Evolutionary conservation across 176 grass and related monocot genomes (phyloP).

Genomic region (Triticum dicoccoides): DNA sequence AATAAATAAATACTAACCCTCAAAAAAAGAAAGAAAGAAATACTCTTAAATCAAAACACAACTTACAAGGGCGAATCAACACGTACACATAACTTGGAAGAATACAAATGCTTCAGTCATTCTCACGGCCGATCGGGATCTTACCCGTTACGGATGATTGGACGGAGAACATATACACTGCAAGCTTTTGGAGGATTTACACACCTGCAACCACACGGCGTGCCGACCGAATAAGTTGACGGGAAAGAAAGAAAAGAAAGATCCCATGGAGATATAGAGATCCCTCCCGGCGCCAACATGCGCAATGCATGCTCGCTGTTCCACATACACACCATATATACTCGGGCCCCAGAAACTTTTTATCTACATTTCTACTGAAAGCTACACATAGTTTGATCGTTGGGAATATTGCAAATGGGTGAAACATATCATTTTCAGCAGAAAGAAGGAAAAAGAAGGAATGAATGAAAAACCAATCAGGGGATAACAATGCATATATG

Average conservation of each 20-base stretch:
- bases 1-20: background rate
- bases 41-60: no score
- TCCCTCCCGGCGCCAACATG: slow-evolving; percentile 1
- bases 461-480: background rate
- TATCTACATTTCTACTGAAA: slow-evolving; percentile 23
- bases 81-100: background rate
- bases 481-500: slow-evolving; percentile 19
- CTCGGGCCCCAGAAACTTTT: background rate
- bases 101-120: background rate
- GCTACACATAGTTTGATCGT: background rate
- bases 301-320: background rate
- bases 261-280: slow-evolving; percentile 19
- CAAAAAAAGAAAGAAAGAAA: background rate
- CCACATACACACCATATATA: slow-evolving; percentile 17
- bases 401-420: background rate
- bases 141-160: background rate
- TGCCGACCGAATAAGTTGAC: slow-evolving; percentile 24
- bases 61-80: background rate
- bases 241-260: background rate
- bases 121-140: background rate
- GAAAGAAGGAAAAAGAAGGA: background rate
- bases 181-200: slow-evolving; percentile 34
- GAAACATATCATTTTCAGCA: background rate
- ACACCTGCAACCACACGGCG: slow-evolving; percentile 10
- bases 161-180: slow-evolving; percentile 2